These are phyloP conservation scores for Naganishia randhawae DNA, from an alignment of 768 basidiomycete genomes.

Conservation along the genomic window DNA sequence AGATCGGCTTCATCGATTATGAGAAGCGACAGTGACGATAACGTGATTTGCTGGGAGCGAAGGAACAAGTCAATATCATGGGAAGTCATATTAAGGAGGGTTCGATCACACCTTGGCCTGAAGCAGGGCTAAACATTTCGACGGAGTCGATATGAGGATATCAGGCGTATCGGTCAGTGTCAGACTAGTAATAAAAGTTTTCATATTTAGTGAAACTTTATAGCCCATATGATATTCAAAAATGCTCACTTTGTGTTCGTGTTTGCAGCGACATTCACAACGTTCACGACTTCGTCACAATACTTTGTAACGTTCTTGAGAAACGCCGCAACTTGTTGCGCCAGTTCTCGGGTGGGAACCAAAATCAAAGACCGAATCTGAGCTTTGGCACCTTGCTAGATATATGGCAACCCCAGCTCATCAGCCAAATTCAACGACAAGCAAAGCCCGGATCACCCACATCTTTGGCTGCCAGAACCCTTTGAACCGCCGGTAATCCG, in stretches of 20 bases:
- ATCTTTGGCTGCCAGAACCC: conserved; percentile 72
- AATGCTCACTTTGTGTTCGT: conserved; percentile 55
- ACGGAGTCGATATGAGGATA: conserved; percentile 73
- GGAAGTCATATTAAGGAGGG: background rate
- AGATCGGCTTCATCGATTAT: conserved; percentile 98
- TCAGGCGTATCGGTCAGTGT: conserved; percentile 70
- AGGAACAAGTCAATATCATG: background rate
- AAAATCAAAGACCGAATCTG: conserved; percentile 47
- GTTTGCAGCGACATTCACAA: conserved; percentile 71
- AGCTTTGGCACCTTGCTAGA: conserved; percentile 24
- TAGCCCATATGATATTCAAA: background rate
- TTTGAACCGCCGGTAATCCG: conserved; percentile 83
- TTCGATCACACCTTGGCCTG: conserved; percentile 61
- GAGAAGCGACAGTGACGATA: conserved; percentile 70
- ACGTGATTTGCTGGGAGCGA: conserved; percentile 58
- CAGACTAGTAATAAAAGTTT: background rate
- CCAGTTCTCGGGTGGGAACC: conserved; percentile 80
- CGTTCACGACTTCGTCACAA: conserved; percentile 65
- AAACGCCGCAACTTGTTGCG: conserved; percentile 79
- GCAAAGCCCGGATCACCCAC: conserved; percentile 53
- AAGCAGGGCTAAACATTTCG: conserved; percentile 64
- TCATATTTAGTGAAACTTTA: background rate
- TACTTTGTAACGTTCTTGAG: conserved; percentile 66
- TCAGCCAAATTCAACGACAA: background rate
- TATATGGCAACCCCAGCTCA: conserved; percentile 14